Conservation (phyloP, 2,329 filamentous ascomycete genomes). For the Paraphoma sp. region DNA sequence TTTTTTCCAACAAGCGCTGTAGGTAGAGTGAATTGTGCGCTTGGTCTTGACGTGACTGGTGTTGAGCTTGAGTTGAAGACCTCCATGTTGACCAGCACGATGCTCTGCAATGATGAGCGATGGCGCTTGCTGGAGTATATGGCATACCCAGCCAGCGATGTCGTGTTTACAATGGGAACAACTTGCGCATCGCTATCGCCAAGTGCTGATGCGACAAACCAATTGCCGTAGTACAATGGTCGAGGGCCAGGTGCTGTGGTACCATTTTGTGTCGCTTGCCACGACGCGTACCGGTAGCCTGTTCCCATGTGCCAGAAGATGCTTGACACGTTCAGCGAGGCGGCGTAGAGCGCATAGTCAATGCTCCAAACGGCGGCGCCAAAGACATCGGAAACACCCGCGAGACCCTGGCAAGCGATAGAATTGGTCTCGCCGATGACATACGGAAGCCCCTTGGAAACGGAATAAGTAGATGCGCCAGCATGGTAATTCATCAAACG, state of each 20-base stretch:
- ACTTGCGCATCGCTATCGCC: constrained; percentile 42
- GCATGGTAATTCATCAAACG: constrained; percentile 58
- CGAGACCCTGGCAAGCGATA: constrained; percentile 66
- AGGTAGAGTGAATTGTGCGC: constrained; percentile 12
- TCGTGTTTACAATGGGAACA: constrained; percentile 14
- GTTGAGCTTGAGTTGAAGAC: constrained; percentile 17
- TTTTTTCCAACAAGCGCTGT: constrained; percentile 2
- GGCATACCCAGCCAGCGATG: constrained; percentile 16
- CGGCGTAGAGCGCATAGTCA: constrained; percentile 67
- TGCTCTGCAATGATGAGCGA: constrained; percentile 8
- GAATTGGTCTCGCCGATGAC: constrained; percentile 69
- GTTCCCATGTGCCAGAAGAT: constrained; percentile 71
- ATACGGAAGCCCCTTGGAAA: constrained; percentile 54
- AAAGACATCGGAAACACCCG: constrained; percentile 70
- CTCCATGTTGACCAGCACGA: constrained; percentile 23
- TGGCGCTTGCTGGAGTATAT: constrained; percentile 9
- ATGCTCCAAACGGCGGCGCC: constrained; percentile 70
- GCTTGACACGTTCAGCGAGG: constrained; percentile 59
- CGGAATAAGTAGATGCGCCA: constrained; percentile 50
- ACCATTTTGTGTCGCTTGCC: constrained; percentile 65
- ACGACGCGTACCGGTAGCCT: constrained; percentile 66
- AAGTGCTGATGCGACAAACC: constrained; percentile 64
- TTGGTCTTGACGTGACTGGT: constrained; percentile 4
- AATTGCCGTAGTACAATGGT: constrained; percentile 64
- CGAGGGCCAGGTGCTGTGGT: constrained; percentile 61